Conservation (phyloP, 2,329 filamentous ascomycete species). For the Xylaria digitata region DNA sequence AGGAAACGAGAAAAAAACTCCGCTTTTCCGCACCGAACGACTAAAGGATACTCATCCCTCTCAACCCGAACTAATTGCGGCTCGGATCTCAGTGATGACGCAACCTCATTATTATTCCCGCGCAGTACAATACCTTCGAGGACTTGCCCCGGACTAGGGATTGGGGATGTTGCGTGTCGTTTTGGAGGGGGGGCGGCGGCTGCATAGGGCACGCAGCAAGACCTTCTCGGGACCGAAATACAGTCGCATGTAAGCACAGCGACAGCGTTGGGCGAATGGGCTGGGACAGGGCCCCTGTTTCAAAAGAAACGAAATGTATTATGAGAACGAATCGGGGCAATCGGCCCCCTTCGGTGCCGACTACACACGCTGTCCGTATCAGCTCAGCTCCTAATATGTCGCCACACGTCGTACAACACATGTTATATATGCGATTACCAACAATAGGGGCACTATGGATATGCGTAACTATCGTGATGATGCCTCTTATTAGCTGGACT, state of each 20-base stretch:
- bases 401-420: no score
- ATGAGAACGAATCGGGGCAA: no score
- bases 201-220: neutral
- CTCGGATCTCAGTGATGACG: constrained; percentile 22
- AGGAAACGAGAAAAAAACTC: constrained; percentile 1
- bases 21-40: neutral
- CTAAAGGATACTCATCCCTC: neutral
- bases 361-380: no score
- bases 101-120: constrained; percentile 3
- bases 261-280: neutral
- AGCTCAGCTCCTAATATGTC: no score
- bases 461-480: neutral
- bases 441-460: no score
- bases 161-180: constrained; percentile 37
- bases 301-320: neutral
- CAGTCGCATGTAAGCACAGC: neutral
- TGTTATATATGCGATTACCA: no score
- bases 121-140: neutral
- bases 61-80: neutral
- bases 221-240: constrained; percentile 31
- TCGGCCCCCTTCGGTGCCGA: no score
- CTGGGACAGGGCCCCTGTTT: neutral
- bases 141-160: constrained; percentile 24
- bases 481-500: neutral
- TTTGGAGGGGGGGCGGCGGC: neutral